Evolutionary conservation across 2,329 filamentous ascomycete species (phyloP).

Genomic region (Orbilia ellipsospora): DNA sequence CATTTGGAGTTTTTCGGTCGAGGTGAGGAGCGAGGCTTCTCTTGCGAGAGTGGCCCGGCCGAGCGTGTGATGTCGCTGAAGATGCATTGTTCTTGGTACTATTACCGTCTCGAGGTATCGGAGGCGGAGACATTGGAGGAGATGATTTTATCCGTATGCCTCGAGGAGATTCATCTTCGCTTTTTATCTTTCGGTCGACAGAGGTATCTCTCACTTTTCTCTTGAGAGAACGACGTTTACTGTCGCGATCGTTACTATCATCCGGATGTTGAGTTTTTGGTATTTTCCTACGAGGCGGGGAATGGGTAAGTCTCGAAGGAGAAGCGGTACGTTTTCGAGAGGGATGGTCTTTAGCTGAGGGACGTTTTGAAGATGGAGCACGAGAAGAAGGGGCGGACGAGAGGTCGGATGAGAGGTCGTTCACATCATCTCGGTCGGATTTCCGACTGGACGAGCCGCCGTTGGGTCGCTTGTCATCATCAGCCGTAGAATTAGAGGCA

Average conservation of each 20-base stretch:
- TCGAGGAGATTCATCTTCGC: conserved; percentile 46
- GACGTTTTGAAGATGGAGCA: conserved; percentile 43
- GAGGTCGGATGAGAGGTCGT: conserved; percentile 58
- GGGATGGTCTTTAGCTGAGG: conserved; percentile 19
- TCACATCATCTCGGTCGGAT: conserved; percentile 37
- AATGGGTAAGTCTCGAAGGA: conserved; percentile 47
- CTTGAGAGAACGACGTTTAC: conserved; percentile 42
- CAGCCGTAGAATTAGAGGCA: conserved; percentile 46
- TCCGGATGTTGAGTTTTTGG: conserved; percentile 37
- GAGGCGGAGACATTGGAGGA: conserved; percentile 56
- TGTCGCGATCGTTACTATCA: not conserved
- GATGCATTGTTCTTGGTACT: conserved; percentile 23
- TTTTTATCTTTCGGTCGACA: conserved; percentile 36
- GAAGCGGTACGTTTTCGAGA: conserved; percentile 45
- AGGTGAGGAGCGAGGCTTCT: conserved; percentile 32
- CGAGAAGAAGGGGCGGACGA: conserved; percentile 56
- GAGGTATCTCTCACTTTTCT: conserved; percentile 38
- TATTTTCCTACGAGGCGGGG: conserved; percentile 46
- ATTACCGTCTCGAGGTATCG: conserved; percentile 52
- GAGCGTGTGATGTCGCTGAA: conserved; percentile 18
- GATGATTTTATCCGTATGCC: conserved; percentile 57
- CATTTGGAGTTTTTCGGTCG: conserved; percentile 21
- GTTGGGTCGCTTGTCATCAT: conserved; percentile 26
- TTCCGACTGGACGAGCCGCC: conserved; percentile 33
- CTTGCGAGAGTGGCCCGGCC: conserved; percentile 35